Base-by-base conservation (phyloP, 1,284 basidiomycete genomes). In the Rhodotorula sp. region DNA sequence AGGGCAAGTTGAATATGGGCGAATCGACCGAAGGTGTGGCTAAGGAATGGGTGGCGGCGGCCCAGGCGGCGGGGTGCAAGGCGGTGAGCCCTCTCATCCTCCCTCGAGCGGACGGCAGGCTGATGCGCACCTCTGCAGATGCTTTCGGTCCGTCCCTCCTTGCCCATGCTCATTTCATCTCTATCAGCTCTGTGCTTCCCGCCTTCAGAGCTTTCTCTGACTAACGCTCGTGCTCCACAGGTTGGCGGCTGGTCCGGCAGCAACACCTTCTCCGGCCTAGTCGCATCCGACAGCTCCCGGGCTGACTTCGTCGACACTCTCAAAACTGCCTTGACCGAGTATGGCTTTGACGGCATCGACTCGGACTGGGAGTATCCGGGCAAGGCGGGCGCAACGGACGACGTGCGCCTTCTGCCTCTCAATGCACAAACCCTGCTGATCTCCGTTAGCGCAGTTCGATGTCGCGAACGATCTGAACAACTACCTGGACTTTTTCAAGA, bases 291-390 rank as follows among this genome's bases (percentile, higher is more conserved):
- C 41, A 39, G 55, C 10, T 25, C 58, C 9, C 48, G 66, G 6
- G 32, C 36, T 12, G 46, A 55, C n/a, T 72, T 68, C 25, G 60
- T 66, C 22, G 56, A 57, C 0, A 56, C 63, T 0, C 61, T 72
- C 44, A 39, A 51, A 13, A 32, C 55, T 3, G 58, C 60, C 3
- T 17, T 72, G 5, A 37, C 54, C 36, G 41, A 54, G 3, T 53
- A 68, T n/a, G 63, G 62, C 5, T 72, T 64, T 19, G 66, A 71
- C n/a, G 70, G 70, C 1, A 10, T 67, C 37, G 69, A 71, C 8
- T 1, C 36, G 4, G 72, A 73, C 34, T 70, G 72, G 72, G 72
- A 73, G 27, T 73, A 73, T 32, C 72, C 72, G 0, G 65, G 65
- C 13, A 29, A 32, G 12, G 66, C 68, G 1, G 72, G 72, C 0